A percentile compares a stretch with the other conserved stretches of the same genome.
Conservation (phyloP, 345 rosid genomes). For the Salix koriyanagi region DNA sequence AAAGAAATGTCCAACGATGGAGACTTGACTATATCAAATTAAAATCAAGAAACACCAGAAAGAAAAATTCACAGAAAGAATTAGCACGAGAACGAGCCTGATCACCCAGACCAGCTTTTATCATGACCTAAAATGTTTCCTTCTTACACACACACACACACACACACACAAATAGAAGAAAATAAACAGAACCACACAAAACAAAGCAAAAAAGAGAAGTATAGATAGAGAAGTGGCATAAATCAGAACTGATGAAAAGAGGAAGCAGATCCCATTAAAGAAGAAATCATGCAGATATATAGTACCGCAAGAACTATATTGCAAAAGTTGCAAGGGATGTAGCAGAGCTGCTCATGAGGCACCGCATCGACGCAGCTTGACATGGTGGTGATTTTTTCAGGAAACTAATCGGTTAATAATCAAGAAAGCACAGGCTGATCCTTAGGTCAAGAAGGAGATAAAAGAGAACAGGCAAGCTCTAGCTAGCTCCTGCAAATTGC, state of each 20-base stretch:
- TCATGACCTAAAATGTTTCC: slow-evolving; percentile 25
- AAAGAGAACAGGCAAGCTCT: neutral
- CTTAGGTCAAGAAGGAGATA: slow-evolving; percentile 20
- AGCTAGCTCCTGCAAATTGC: slow-evolving; percentile 19
- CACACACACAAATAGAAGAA: slow-evolving; percentile 1
- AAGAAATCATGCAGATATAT: slow-evolving; percentile 9
- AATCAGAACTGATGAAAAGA: neutral
- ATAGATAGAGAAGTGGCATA: neutral
- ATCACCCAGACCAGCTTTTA: slow-evolving; percentile 18
- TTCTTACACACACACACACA: slow-evolving; percentile 7
- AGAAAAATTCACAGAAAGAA: slow-evolving; percentile 16
- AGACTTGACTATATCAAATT: slow-evolving; percentile 39
- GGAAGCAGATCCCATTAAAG: slow-evolving; percentile 31
- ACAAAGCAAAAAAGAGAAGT: neutral
- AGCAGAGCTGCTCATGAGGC: slow-evolving; percentile 79
- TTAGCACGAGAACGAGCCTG: slow-evolving; percentile 19
- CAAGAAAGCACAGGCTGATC: slow-evolving; percentile 2
- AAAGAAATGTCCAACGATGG: slow-evolving; percentile 40
- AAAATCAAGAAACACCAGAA: slow-evolving; percentile 26
- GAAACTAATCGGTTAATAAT: neutral
- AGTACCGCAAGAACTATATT: slow-evolving; percentile 93
- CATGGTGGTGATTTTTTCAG: slow-evolving; percentile 18
- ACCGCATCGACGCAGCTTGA: slow-evolving; percentile 26
- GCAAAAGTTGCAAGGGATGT: slow-evolving; percentile 99
- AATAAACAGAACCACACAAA: neutral